phyloP scores from a whole-genome alignment of 768 basidiomycete species.

The Termitomyces sp. region DNA sequence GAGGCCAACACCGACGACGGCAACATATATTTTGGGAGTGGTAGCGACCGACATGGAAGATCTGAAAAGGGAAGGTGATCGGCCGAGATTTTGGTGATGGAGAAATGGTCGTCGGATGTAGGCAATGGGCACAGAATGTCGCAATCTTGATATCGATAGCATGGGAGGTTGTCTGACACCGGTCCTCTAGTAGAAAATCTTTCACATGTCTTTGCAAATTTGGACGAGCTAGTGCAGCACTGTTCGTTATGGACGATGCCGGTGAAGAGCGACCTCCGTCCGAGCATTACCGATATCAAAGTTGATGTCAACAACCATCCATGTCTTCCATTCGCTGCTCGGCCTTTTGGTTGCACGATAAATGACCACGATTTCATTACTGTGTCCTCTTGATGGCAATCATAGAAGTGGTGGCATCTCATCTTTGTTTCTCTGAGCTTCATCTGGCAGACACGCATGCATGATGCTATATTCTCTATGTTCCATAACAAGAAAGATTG shows the following conservation, averaged over 20 bases:
- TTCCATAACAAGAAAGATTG: neutral
- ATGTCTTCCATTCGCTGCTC: neutral
- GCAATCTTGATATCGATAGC: conserved; percentile 10
- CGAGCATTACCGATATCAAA: neutral
- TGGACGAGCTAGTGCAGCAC: neutral
- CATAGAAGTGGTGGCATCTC: neutral
- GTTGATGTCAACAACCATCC: neutral
- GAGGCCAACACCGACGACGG: conserved; percentile 87
- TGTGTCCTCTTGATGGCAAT: neutral
- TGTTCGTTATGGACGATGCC: neutral
- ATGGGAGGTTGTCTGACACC: conserved; percentile 1
- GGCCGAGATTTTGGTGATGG: conserved; percentile 3
- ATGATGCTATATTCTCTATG: neutral
- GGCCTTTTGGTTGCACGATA: neutral
- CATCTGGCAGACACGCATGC: neutral
- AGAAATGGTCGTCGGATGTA: conserved; percentile 3
- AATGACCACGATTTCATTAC: neutral
- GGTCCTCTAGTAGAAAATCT: neutral
- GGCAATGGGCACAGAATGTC: conserved; percentile 3
- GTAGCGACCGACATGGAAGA: conserved; percentile 12
- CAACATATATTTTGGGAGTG: conserved; percentile 42
- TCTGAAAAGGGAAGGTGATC: conserved; percentile 4
- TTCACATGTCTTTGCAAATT: neutral
- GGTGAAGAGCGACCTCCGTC: neutral
- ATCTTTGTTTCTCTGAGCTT: neutral